Evolutionary conservation across 768 basidiomycete genomes (phyloP), one percentile per base, ranked within the genome.

Genomic region (Rhodotorula graminis): DNA sequence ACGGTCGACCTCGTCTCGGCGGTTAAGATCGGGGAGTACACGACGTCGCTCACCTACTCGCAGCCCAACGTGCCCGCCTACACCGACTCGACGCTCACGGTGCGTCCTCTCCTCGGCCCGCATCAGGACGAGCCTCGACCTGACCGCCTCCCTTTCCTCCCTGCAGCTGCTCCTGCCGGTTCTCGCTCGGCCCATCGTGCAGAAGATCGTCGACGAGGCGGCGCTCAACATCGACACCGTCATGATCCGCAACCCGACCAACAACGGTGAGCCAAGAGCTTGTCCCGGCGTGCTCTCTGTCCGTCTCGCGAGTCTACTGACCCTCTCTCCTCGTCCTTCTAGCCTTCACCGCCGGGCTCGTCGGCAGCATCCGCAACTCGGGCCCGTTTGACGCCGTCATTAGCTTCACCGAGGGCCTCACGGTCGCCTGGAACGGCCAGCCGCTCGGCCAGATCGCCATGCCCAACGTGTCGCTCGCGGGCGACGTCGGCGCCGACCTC

Each of bases 311-410:
- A n/a, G n/a, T n/a, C n/a, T n/a, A 3, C 59, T 44, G 23, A 12
- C 59, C 42, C 12, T 11, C 16, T 79, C 23, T 18, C 16, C 31
- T 42, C 44, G 15, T 14, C 44, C 44, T 18, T 6, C 82, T n/a
- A 18, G 84, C 86, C 23, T 90, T 90, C 76, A 82, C 87, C 85
- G 81, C 78, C 82, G 77, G 44, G 23, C 79, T 90, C 66, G 85
- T 84, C 46, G 89, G 89, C 33, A 84, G 83, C 40, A 89, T 90
- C 73, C 85, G 84, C 23, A 86, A 89, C 47, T 67, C 89, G 42
- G 89, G 89, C 25, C 89, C 89, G 56, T 90, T 90, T 77, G 88
- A 90, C 72, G 89, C 89, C 5, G 84, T 80, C 9, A 90, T 90
- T 76, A 82, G 84, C 16, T 90, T 90, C 80, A 85, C 85, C 5